Conservation (phyloP, 2,329 filamentous ascomycete species). For the Colletotrichum sp. region DNA sequence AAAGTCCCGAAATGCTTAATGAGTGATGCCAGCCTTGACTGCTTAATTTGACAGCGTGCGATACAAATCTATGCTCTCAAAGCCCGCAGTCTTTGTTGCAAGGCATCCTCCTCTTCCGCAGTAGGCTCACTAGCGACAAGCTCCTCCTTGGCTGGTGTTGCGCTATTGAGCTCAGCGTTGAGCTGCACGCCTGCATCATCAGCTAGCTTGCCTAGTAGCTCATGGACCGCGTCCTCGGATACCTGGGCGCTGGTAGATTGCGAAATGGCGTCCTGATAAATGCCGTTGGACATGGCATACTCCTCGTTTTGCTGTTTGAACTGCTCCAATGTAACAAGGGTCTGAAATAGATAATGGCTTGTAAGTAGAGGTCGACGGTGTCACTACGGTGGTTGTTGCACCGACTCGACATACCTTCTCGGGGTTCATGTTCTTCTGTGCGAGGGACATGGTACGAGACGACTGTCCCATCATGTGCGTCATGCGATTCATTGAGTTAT, state of each 20-base stretch:
- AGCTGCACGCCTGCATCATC: conserved; percentile 89
- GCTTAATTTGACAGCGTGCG: neutral
- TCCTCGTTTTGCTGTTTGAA: conserved; percentile 69
- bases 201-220: conserved; percentile 82
- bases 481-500: conserved; percentile 71
- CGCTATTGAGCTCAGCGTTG: conserved; percentile 71
- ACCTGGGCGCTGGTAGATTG: conserved; percentile 76
- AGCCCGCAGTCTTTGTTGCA: conserved; percentile 66
- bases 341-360: conserved; percentile 36
- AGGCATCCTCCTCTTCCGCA: conserved; percentile 78
- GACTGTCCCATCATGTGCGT: conserved; percentile 68
- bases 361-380: neutral
- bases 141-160: conserved; percentile 61
- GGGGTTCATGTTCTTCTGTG: conserved; percentile 64
- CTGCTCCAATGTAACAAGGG: conserved; percentile 65
- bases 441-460: conserved; percentile 61
- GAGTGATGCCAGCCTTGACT: neutral
- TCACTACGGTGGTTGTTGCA: neutral
- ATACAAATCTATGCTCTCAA: conserved; percentile 50
- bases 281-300: conserved; percentile 69
- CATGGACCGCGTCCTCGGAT: conserved; percentile 84
- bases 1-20: neutral
- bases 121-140: conserved; percentile 70
- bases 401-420: conserved; percentile 49
- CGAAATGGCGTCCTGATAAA: conserved; percentile 86